A percentile compares a stretch with the other conserved stretches of the same genome.
Evolutionary conservation across 306 rosid genomes (phyloP).

Genomic region (Datisca glomerata): DNA sequence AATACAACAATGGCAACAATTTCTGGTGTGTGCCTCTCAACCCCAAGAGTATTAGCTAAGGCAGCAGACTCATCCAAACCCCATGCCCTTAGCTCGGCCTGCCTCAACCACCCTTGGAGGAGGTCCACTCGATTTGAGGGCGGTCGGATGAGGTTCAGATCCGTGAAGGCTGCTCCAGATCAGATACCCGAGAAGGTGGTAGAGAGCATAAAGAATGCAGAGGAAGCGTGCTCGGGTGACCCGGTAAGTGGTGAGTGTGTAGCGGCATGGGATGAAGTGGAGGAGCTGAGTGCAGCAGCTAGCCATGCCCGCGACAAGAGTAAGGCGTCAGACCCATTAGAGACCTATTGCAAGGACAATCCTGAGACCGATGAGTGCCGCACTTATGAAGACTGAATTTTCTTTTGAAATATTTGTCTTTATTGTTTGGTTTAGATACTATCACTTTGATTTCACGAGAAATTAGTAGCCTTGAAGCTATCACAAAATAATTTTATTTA

Average conservation of each 20-base stretch:
- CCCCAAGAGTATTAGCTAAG: not conserved
- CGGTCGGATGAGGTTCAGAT: conserved; percentile 23
- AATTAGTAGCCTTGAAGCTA: too few species aligned
- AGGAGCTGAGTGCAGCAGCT: conserved; percentile 99
- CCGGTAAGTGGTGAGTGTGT: conserved; percentile 75
- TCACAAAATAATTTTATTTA: too few species aligned
- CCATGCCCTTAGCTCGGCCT: not conserved
- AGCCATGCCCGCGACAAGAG: conserved; percentile 67
- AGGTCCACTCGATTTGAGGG: not conserved
- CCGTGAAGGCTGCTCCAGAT: conserved; percentile 57
- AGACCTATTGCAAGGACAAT: conserved; percentile 71
- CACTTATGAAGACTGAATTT: conserved; percentile 54
- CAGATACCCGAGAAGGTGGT: conserved; percentile 58
- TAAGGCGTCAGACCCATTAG: conserved; percentile 64
- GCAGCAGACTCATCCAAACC: not conserved
- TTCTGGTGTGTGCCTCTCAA: not conserved
- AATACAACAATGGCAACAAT: not conserved
- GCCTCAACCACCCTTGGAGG: conserved; percentile 12
- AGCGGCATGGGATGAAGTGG: conserved; percentile 99
- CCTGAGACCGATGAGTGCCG: conserved; percentile 84
- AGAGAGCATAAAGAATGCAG: conserved; percentile 83
- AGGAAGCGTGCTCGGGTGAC: conserved; percentile 57
- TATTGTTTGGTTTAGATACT: too few species aligned
- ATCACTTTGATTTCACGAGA: too few species aligned
- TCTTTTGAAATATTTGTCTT: not conserved